Conservation (phyloP, 768 basidiomycete species). For the Amanita phalloides region DNA sequence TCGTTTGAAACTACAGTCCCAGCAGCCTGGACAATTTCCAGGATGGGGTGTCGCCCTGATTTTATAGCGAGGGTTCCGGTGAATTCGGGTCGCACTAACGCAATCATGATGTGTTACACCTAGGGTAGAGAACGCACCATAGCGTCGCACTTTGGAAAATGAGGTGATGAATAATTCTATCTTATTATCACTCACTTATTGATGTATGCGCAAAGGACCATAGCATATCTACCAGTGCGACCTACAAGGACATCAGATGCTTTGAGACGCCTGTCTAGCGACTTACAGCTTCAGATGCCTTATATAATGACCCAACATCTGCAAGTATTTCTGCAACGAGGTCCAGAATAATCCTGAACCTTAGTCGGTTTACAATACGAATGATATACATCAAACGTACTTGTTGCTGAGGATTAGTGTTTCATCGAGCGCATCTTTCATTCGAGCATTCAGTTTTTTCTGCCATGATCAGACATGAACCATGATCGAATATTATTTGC, state of each 20-base stretch:
- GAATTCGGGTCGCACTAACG: constrained; percentile 79
- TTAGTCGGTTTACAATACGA: background rate
- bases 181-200: constrained; percentile 43
- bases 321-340: constrained; percentile 60
- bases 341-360: constrained; percentile 63
- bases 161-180: background rate
- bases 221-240: constrained; percentile 84
- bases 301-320: constrained; percentile 75
- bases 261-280: background rate
- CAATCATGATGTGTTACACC: background rate
- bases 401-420: constrained; percentile 78
- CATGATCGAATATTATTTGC: background rate
- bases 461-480: constrained; percentile 15
- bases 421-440: constrained; percentile 90
- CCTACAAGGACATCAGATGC: constrained; percentile 25
- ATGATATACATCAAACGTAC: constrained; percentile 21
- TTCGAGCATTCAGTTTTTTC: constrained; percentile 83
- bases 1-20: constrained; percentile 82
- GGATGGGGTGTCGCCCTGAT: constrained; percentile 77
- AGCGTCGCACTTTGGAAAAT: constrained; percentile 30
- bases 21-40: constrained; percentile 61
- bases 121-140: constrained; percentile 19
- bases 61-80: constrained; percentile 87
- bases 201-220: constrained; percentile 81
- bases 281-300: constrained; percentile 79